phyloP scores from a whole-genome alignment of 2,329 filamentous ascomycete species.

The Thielaviopsis euricoi region DNA sequence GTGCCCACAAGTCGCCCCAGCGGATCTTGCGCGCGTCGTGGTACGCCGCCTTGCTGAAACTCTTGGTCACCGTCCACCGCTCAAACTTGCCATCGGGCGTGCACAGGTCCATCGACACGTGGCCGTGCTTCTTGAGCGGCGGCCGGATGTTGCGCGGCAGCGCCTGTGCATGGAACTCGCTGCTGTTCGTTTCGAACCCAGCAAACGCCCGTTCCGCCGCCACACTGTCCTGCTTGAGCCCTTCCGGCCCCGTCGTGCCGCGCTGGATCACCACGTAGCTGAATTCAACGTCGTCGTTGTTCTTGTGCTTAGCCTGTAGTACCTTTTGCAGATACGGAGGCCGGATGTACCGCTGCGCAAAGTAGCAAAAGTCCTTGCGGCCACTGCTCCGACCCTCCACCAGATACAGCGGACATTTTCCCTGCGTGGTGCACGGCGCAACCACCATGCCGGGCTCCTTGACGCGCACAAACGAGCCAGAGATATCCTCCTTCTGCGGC shows the following conservation, averaged over 20 bases:
- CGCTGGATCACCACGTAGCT: constrained; percentile 78
- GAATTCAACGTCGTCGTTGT: constrained; percentile 82
- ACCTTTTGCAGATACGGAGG: constrained; percentile 69
- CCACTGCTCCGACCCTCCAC: constrained; percentile 51
- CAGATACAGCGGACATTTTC: constrained; percentile 74
- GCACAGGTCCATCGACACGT: constrained; percentile 81
- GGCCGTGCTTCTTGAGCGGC: constrained; percentile 73
- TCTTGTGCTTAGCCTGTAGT: constrained; percentile 49
- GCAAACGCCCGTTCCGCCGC: constrained; percentile 51
- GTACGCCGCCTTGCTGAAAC: constrained; percentile 66
- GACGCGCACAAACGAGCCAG: constrained; percentile 19
- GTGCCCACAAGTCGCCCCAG: constrained; percentile 92
- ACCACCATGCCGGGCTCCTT: constrained; percentile 48
- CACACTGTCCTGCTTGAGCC: constrained; percentile 17
- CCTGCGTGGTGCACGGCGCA: constrained; percentile 77
- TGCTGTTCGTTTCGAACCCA: constrained; percentile 43
- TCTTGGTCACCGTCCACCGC: constrained; percentile 81
- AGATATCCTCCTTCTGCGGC: constrained; percentile 13
- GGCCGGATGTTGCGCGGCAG: constrained; percentile 66
- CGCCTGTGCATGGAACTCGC: constrained; percentile 40
- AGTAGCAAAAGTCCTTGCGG: constrained; percentile 81
- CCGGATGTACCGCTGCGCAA: constrained; percentile 74
- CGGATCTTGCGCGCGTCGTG: constrained; percentile 77
- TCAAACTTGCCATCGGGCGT: constrained; percentile 73
- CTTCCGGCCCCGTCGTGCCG: constrained; percentile 30